Conservation (phyloP, 1,139 yeast genomes). For the Taiozyma sp. region DNA sequence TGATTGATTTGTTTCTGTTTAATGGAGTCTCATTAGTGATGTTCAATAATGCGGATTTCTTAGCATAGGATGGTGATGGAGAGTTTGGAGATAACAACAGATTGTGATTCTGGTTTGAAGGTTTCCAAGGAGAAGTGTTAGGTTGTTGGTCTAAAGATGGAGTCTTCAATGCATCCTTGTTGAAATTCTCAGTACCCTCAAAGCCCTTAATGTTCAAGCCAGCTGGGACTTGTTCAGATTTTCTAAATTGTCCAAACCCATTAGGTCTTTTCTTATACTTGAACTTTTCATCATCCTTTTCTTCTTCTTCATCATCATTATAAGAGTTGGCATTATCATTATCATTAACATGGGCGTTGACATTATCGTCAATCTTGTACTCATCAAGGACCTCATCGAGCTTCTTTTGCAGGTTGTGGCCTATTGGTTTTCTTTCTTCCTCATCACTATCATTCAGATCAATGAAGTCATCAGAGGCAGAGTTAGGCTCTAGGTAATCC, state of each 20-base stretch:
- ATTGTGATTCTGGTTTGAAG: slow-evolving; percentile 7
- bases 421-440: neutral
- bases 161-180: neutral
- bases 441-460: slow-evolving; percentile 21
- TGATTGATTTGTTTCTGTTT: slow-evolving; percentile 23
- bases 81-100: slow-evolving; percentile 12
- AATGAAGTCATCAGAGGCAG: slow-evolving; percentile 18
- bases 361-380: slow-evolving; percentile 3
- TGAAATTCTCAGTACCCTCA: neutral
- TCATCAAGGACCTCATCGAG: slow-evolving; percentile 2
- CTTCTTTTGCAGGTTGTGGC: neutral
- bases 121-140: neutral
- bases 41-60: slow-evolving; percentile 6
- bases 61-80: slow-evolving; percentile 5
- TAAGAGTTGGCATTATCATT: neutral
- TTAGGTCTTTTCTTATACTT: slow-evolving; percentile 10
- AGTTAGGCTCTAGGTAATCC: neutral
- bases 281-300: neutral
- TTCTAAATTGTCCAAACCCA: slow-evolving; percentile 15
- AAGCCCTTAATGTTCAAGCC: slow-evolving; percentile 20
- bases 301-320: neutral
- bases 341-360: neutral
- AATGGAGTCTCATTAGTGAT: slow-evolving; percentile 6
- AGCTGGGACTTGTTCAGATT: slow-evolving; percentile 14
- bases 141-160: neutral